A percentile compares a stretch with the other conserved stretches of the same genome.
These are phyloP conservation scores for Ogataea dorogensis DNA, from an alignment of 805 yeast species.

Conservation along the genomic window DNA sequence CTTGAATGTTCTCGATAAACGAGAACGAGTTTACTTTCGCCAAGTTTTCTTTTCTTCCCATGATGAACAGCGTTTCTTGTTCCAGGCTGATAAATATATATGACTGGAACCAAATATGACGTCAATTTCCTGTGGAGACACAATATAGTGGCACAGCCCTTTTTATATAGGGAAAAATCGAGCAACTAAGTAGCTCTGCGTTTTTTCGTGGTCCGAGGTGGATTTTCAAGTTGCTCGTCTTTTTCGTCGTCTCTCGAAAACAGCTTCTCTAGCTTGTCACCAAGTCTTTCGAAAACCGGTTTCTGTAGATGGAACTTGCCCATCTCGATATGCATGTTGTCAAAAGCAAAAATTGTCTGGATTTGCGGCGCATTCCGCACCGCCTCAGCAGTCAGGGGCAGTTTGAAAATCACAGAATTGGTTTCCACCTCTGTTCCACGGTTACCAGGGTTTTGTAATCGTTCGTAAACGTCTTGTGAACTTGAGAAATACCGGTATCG, in stretches of 20 bases:
- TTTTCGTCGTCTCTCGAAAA: constrained; percentile 25
- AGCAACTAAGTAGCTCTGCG: constrained; percentile 8
- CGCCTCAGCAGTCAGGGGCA: constrained; percentile 6
- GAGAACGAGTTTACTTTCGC: constrained; percentile 15
- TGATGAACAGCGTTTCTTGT: background rate
- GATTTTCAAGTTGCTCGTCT: constrained; percentile 6
- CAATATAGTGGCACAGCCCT: constrained; percentile 3
- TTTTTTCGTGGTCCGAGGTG: constrained; percentile 4
- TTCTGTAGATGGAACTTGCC: constrained; percentile 41
- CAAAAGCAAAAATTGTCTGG: constrained; percentile 55
- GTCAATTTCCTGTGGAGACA: constrained; percentile 5
- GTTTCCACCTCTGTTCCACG: constrained; percentile 22
- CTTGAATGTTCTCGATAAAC: constrained; percentile 18
- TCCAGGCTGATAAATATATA: constrained; percentile 5
- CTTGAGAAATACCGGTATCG: constrained; percentile 62
- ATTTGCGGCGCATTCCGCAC: constrained; percentile 27
- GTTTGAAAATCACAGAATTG: constrained; percentile 27
- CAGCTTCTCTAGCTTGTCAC: constrained; percentile 25
- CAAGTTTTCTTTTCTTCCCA: constrained; percentile 2
- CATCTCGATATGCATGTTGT: constrained; percentile 55
- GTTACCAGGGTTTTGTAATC: constrained; percentile 20
- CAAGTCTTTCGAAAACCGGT: constrained; percentile 30
- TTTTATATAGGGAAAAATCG: background rate
- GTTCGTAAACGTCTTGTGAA: constrained; percentile 25
- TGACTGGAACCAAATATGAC: no score